phyloP scores from a whole-genome alignment of 2,329 filamentous ascomycete species.

The Xylariaceae sp. region DNA sequence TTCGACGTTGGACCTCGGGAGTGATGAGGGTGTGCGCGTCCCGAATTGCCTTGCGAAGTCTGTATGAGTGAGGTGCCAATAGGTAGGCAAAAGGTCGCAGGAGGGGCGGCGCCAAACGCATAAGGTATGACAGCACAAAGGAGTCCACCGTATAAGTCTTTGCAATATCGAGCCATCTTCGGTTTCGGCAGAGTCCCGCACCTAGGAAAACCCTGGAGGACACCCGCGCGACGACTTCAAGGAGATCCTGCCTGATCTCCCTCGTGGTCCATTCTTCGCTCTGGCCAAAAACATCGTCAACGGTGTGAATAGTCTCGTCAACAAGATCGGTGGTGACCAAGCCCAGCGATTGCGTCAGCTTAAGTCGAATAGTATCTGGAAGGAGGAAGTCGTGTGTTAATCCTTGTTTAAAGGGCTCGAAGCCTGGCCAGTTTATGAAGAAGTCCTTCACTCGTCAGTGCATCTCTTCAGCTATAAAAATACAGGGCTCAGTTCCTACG shows the following conservation, averaged over 20 bases:
- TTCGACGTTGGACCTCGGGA: conserved; percentile 41
- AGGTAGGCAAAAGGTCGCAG: conserved; percentile 51
- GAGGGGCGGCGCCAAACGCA: conserved; percentile 49
- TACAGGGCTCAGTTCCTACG: conserved; percentile 27
- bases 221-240: conserved; percentile 53
- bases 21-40: conserved; percentile 45
- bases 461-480: background rate
- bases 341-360: conserved; percentile 43
- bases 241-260: conserved; percentile 44
- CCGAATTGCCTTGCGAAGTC: conserved; percentile 45
- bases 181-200: conserved; percentile 50
- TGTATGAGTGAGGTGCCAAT: conserved; percentile 49
- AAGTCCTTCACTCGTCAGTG: conserved; percentile 39
- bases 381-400: conserved; percentile 36
- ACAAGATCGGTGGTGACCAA: conserved; percentile 44
- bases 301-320: conserved; percentile 42
- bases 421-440: conserved; percentile 42
- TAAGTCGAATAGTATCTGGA: conserved; percentile 41
- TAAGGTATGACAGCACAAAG: conserved; percentile 43
- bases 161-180: conserved; percentile 53
- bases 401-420: conserved; percentile 37
- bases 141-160: conserved; percentile 50
- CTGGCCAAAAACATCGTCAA: conserved; percentile 44
- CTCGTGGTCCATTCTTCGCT: conserved; percentile 48
- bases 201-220: conserved; percentile 58